A percentile compares a stretch with the other conserved stretches of the same genome.
phyloP scores from a whole-genome alignment of 208 protist genomes.

The Leishmania tarentolae region DNA sequence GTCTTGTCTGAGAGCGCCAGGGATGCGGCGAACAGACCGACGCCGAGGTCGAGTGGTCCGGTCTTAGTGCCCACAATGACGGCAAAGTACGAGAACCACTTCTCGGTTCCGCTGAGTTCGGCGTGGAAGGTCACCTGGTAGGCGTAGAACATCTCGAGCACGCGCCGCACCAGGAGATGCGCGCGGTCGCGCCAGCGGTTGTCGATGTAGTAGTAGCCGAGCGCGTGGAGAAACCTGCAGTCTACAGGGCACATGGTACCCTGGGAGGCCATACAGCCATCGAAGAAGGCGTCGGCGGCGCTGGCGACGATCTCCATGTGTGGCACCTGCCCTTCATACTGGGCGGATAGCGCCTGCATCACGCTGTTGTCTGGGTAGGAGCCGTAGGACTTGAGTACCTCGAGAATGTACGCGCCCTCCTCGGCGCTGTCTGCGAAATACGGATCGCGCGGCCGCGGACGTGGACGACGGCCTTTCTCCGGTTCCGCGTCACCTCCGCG shows the following conservation, averaged over 20 bases:
- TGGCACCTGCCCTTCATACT: conserved; percentile 27
- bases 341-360: conserved; percentile 38
- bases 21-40: conserved; percentile 67
- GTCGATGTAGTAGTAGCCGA: conserved; percentile 57
- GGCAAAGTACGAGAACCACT: conserved; percentile 46
- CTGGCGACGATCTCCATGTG: conserved; percentile 36
- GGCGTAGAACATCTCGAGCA: conserved; percentile 60
- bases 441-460: conserved; percentile 20
- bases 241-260: conserved; percentile 47
- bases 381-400: conserved; percentile 54
- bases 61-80: conserved; percentile 69
- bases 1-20: conserved; percentile 40
- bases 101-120: conserved; percentile 39
- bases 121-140: conserved; percentile 41
- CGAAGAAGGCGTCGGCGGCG: conserved; percentile 39
- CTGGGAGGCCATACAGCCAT: conserved; percentile 40
- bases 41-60: conserved; percentile 70
- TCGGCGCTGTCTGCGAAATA: conserved; percentile 44
- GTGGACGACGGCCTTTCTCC: conserved; percentile 18
- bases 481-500: conserved; percentile 20
- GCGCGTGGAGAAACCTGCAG: conserved; percentile 39
- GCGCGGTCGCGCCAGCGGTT: conserved; percentile 42
- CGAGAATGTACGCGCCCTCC: conserved; percentile 67
- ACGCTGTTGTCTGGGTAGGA: conserved; percentile 60
- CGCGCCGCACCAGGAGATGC: conserved; percentile 41